Conservation (phyloP, 1,284 basidiomycete species). For the Tilletiaria anomala region DNA sequence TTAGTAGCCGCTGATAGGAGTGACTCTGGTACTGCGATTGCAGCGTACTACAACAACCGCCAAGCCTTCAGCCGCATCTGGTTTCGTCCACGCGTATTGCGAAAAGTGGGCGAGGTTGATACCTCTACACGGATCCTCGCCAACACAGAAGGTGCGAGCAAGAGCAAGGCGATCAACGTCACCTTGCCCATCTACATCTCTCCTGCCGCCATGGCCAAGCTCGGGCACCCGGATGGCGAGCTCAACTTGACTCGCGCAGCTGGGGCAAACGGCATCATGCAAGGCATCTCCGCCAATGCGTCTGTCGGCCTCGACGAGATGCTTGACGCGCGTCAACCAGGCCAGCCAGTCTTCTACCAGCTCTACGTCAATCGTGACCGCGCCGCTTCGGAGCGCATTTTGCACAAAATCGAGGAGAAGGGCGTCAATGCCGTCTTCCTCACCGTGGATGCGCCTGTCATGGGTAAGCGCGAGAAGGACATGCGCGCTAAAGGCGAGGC, state of each 20-base stretch:
- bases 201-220: slow-evolving; percentile 71
- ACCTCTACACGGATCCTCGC: slow-evolving; percentile 64
- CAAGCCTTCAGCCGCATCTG: slow-evolving; percentile 63
- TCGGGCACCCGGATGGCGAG: slow-evolving; percentile 85
- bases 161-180: slow-evolving; percentile 39
- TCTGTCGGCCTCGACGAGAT: slow-evolving; percentile 63
- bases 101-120: slow-evolving; percentile 55
- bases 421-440: slow-evolving; percentile 70
- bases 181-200: slow-evolving; percentile 51
- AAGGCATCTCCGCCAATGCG: slow-evolving; percentile 75
- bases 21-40: no score
- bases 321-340: slow-evolving; percentile 46
- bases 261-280: slow-evolving; percentile 58
- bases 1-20: no score
- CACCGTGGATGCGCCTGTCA: slow-evolving; percentile 74
- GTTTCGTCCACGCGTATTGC: slow-evolving; percentile 66
- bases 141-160: slow-evolving; percentile 40
- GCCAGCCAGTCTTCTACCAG: slow-evolving; percentile 46
- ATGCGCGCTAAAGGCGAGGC: slow-evolving; percentile 41
- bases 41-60: slow-evolving; percentile 43
- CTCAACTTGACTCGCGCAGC: slow-evolving; percentile 68
- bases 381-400: slow-evolving; percentile 53
- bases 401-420: slow-evolving; percentile 55
- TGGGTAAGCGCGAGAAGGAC: slow-evolving; percentile 73
- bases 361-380: slow-evolving; percentile 72